Conservation (phyloP, 768 basidiomycete genomes). For the Lentinula aciculospora region DNA sequence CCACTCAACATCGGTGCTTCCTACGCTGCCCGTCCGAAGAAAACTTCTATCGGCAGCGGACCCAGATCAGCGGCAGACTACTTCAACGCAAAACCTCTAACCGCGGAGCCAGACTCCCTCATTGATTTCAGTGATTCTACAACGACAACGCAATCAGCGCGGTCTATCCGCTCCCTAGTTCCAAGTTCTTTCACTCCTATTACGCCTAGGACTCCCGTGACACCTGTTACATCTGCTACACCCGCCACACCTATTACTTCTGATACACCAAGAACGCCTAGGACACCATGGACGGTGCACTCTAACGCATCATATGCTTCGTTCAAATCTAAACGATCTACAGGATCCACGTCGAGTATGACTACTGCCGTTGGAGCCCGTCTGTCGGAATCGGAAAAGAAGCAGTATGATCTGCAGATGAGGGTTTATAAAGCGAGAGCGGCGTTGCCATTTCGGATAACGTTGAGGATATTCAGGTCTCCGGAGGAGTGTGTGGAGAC, state of each 20-base stretch:
- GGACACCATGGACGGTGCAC: conserved; percentile 15
- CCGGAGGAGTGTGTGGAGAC: conserved; percentile 69
- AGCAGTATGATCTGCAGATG: conserved; percentile 51
- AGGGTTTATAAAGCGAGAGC: conserved; percentile 59
- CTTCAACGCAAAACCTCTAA: neutral
- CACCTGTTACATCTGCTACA: neutral
- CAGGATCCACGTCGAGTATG: conserved; percentile 4
- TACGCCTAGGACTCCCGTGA: conserved; percentile 7
- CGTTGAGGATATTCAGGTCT: conserved; percentile 60
- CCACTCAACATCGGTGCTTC: neutral
- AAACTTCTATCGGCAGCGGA: neutral
- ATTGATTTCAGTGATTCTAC: neutral
- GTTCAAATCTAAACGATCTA: neutral
- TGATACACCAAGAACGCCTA: neutral
- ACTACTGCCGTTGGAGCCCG: neutral
- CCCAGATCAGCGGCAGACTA: neutral
- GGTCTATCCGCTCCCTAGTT: neutral
- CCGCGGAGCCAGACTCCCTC: neutral
- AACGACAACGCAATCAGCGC: neutral
- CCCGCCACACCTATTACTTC: conserved; percentile 7
- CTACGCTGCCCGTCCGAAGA: neutral
- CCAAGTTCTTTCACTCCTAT: conserved; percentile 5
- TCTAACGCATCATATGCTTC: conserved; percentile 6
- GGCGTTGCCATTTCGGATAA: conserved; percentile 50
- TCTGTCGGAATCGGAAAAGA: conserved; percentile 47